Conservation (phyloP, 2,329 filamentous ascomycete genomes). For the Trichoderma sp. region DNA sequence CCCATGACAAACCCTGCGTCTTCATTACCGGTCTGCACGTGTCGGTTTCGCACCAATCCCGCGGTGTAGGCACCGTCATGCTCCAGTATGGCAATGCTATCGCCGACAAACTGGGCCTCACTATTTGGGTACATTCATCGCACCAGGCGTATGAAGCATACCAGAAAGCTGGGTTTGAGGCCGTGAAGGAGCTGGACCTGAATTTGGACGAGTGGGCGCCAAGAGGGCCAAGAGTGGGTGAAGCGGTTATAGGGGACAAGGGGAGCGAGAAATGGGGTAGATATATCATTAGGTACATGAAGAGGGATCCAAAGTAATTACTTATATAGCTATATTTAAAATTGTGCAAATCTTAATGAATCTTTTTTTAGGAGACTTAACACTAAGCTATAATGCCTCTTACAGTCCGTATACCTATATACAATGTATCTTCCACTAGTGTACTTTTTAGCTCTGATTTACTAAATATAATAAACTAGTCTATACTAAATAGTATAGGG, state of each 20-base stretch:
- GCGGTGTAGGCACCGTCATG: conserved; percentile 16
- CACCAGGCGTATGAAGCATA: conserved; percentile 21
- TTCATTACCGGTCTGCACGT: conserved; percentile 18
- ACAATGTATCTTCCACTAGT: too few relatives aligned
- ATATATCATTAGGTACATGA: conserved; percentile 20
- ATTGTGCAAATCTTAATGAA: too few relatives aligned
- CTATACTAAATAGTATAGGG: too few relatives aligned
- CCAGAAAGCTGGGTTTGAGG: conserved; percentile 14
- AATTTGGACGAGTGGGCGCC: conserved; percentile 21
- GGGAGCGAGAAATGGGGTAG: conserved; percentile 18
- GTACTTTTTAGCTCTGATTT: too few relatives aligned
- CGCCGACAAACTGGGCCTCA: conserved; percentile 9
- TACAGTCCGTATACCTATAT: too few relatives aligned
- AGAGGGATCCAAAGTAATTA: not conserved
- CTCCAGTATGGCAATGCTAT: conserved; percentile 17
- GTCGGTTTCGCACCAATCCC: conserved; percentile 14
- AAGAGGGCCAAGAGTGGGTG: conserved; percentile 10
- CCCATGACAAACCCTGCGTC: conserved; percentile 18
- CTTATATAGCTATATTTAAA: too few relatives aligned
- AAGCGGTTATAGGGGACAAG: conserved; percentile 19
- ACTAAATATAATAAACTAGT: too few relatives aligned
- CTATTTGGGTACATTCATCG: conserved; percentile 19
- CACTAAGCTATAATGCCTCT: too few relatives aligned
- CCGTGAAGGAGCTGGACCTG: conserved; percentile 12
- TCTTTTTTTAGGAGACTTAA: too few relatives aligned